These are phyloP conservation scores for Aphanomyces invadans DNA, from an alignment of 352 stramenopile species.

Conservation along the genomic window DNA sequence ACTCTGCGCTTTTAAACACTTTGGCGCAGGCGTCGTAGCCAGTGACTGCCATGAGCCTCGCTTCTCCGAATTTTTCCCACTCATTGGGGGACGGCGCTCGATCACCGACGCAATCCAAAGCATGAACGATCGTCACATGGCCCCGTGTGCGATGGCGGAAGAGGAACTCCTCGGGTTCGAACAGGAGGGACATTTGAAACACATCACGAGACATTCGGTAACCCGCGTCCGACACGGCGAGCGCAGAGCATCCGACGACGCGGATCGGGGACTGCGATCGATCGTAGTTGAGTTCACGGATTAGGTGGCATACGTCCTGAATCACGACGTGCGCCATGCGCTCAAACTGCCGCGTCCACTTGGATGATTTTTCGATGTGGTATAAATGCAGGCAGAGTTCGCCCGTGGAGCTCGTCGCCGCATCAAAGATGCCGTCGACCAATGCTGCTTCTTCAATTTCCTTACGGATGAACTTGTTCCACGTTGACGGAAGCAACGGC, in stretches of 20 bases:
- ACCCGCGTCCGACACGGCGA: conserved; percentile 4
- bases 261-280: neutral
- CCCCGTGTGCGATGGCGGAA: neutral
- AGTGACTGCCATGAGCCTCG: conserved; percentile 9
- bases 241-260: conserved; percentile 12
- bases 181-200: conserved; percentile 11
- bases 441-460: conserved; percentile 16
- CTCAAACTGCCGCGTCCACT: conserved; percentile 17
- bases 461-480: conserved; percentile 11
- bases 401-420: neutral
- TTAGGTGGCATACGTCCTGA: neutral
- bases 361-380: conserved; percentile 16
- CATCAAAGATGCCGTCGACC: conserved; percentile 21
- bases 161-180: conserved; percentile 10
- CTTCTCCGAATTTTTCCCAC: conserved; percentile 9
- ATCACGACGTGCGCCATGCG: conserved; percentile 12
- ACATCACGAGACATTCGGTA: conserved; percentile 9
- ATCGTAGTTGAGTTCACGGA: neutral
- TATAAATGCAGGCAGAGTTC: conserved; percentile 19
- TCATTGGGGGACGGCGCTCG: neutral
- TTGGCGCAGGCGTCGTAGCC: neutral
- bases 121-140: neutral
- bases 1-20: neutral
- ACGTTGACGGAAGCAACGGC: conserved; percentile 2
- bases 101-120: neutral